Conservation (phyloP, 139 green algal species). For the Pleodorina starrii region DNA sequence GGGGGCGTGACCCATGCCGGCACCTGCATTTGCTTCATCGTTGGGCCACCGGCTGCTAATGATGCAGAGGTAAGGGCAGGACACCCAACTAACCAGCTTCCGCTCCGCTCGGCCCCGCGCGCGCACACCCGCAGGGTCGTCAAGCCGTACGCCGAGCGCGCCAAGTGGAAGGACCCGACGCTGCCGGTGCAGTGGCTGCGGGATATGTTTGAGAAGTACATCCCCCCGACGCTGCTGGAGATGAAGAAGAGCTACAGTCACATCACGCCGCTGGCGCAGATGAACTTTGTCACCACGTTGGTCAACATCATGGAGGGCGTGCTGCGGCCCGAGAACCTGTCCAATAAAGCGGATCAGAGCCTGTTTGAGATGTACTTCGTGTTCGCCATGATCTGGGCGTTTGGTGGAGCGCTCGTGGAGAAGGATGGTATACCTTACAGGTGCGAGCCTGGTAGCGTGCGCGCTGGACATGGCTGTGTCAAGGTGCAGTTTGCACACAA, state of each 20-base stretch:
- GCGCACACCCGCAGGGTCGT: slow-evolving; percentile 56
- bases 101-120: no score
- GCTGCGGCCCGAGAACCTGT: slow-evolving; percentile 84
- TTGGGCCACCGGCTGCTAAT: no score
- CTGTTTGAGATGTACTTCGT: slow-evolving; percentile 92
- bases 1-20: no score
- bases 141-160: slow-evolving; percentile 80
- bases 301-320: slow-evolving; percentile 89
- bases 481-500: no score
- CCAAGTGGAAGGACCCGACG: slow-evolving; percentile 88
- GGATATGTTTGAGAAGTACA: slow-evolving; percentile 89
- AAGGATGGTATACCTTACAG: slow-evolving; percentile 94
- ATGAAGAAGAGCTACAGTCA: slow-evolving; percentile 88
- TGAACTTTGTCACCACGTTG: slow-evolving; percentile 89
- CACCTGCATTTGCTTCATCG: no score
- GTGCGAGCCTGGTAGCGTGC: no score
- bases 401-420: slow-evolving; percentile 85
- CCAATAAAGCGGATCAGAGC: slow-evolving; percentile 81
- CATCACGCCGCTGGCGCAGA: slow-evolving; percentile 87
- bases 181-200: slow-evolving; percentile 77
- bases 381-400: slow-evolving; percentile 90
- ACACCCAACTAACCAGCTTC: no score
- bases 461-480: no score
- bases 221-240: slow-evolving; percentile 82
- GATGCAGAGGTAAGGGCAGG: no score